Conservation (phyloP, 768 basidiomycete species). For the Mrakia hoshinonis region DNA sequence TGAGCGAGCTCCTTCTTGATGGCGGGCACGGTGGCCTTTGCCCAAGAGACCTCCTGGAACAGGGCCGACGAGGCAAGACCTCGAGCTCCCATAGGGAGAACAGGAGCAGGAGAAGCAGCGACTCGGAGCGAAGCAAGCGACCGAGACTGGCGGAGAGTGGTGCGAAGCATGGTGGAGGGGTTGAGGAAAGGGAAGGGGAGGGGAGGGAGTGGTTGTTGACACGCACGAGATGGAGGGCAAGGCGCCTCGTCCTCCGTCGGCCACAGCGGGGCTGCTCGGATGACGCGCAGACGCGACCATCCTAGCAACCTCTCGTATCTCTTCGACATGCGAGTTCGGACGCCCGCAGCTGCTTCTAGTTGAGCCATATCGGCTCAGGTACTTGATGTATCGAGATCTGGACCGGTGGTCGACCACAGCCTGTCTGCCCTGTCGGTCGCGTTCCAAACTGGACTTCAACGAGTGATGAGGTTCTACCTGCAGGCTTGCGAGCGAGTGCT, state of each 20-base stretch:
- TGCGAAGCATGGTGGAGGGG: not conserved
- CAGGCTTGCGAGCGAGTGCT: too few relatives aligned
- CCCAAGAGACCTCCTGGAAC: not conserved
- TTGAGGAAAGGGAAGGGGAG: not conserved
- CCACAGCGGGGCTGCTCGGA: too few relatives aligned
- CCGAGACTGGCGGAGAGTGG: constrained; percentile 6
- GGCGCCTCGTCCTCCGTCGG: not conserved
- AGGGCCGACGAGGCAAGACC: not conserved
- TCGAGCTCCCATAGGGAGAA: not conserved
- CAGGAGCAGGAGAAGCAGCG: not conserved
- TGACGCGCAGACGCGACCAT: not conserved
- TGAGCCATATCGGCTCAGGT: too few relatives aligned
- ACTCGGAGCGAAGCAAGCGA: not conserved
- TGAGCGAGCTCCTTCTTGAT: not conserved
- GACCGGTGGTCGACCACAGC: too few relatives aligned
- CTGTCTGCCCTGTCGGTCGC: constrained; percentile 13
- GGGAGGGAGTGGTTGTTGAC: too few relatives aligned
- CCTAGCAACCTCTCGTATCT: not conserved
- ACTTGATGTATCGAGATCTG: too few relatives aligned
- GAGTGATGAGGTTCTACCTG: too few relatives aligned
- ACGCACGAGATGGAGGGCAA: not conserved
- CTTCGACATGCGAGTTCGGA: too few relatives aligned
- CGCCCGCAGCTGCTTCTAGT: too few relatives aligned
- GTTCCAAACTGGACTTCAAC: constrained; percentile 12
- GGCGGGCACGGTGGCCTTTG: not conserved